A percentile compares a stretch with the other conserved stretches of the same genome.
These are phyloP conservation scores for Didymella pomorum DNA, from an alignment of 2,329 filamentous ascomycete genomes.

Conservation along the genomic window DNA sequence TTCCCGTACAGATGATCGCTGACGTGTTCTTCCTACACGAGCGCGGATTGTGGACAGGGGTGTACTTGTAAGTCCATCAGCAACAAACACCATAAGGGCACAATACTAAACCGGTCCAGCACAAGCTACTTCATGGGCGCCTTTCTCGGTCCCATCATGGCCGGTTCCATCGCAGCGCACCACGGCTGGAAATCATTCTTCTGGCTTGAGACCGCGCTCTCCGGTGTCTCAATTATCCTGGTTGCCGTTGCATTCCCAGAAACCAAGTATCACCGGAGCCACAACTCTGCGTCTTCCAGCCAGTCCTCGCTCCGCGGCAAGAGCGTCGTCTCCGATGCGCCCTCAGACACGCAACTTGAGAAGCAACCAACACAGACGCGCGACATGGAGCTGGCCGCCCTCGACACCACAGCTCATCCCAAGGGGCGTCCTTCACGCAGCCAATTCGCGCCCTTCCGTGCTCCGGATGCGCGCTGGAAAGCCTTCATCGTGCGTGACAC, in stretches of 20 bases:
- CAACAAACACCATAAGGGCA: not conserved
- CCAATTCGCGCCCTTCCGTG: conserved; percentile 51
- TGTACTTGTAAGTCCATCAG: conserved; percentile 47
- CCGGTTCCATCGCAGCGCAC: conserved; percentile 52
- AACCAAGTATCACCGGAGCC: conserved; percentile 52
- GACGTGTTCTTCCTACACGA: conserved; percentile 58
- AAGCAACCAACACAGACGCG: conserved; percentile 32
- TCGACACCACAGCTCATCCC: conserved; percentile 29
- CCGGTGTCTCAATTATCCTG: conserved; percentile 51
- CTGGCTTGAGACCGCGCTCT: conserved; percentile 55
- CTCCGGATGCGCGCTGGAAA: conserved; percentile 52
- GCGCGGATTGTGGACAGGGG: conserved; percentile 51
- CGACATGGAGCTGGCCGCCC: conserved; percentile 27
- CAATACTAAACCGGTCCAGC: conserved; percentile 25
- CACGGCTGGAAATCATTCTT: conserved; percentile 58
- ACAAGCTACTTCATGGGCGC: conserved; percentile 54
- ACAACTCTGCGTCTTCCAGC: conserved; percentile 11
- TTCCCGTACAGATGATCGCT: conserved; percentile 55
- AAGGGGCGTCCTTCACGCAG: conserved; percentile 51
- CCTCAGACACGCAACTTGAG: conserved; percentile 31
- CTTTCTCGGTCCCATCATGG: conserved; percentile 56
- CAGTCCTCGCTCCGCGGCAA: conserved; percentile 8
- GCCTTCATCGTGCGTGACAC: conserved; percentile 53
- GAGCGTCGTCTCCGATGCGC: not conserved
- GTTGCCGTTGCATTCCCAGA: conserved; percentile 54